A percentile compares a stretch with the other conserved stretches of the same genome.
Evolutionary conservation across 164 flowering plant species (phyloP).

Genomic region (Vitis riparia): DNA sequence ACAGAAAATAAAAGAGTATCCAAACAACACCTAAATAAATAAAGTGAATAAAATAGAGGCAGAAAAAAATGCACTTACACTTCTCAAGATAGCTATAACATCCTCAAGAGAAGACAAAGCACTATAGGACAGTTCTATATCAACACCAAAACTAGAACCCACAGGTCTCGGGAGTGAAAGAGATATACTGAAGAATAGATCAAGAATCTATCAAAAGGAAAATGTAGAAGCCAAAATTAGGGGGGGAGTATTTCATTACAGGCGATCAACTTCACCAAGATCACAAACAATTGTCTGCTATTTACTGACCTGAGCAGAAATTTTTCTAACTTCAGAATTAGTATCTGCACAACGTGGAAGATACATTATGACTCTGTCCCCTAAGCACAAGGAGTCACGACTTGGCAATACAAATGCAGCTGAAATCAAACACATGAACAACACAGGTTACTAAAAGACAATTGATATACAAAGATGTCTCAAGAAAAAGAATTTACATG

Average conservation of each 20-base stretch:
- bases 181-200: slow-evolving; percentile 84
- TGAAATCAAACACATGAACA: slow-evolving; percentile 22
- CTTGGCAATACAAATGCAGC: slow-evolving; percentile 86
- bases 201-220: slow-evolving; percentile 62
- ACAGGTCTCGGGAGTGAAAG: slow-evolving; percentile 79
- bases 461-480: not conserved
- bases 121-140: slow-evolving; percentile 66
- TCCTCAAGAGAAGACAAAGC: slow-evolving; percentile 94
- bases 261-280: not conserved
- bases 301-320: slow-evolving; percentile 75
- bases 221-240: not conserved
- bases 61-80: slow-evolving; percentile 49
- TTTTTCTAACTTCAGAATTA: slow-evolving; percentile 80
- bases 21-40: not conserved
- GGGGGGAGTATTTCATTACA: not conserved
- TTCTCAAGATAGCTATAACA: slow-evolving; percentile 87
- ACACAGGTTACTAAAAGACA: not conserved
- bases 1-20: slow-evolving; percentile 1
- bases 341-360: slow-evolving; percentile 99
- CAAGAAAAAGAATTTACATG: slow-evolving; percentile 43
- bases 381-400: slow-evolving; percentile 79
- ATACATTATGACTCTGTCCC: slow-evolving; percentile 83
- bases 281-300: not conserved
- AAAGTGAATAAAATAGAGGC: not conserved
- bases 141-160: slow-evolving; percentile 36